Evolutionary conservation across 805 yeast species (phyloP).

Genomic region (Nakazawaea pomicola): DNA sequence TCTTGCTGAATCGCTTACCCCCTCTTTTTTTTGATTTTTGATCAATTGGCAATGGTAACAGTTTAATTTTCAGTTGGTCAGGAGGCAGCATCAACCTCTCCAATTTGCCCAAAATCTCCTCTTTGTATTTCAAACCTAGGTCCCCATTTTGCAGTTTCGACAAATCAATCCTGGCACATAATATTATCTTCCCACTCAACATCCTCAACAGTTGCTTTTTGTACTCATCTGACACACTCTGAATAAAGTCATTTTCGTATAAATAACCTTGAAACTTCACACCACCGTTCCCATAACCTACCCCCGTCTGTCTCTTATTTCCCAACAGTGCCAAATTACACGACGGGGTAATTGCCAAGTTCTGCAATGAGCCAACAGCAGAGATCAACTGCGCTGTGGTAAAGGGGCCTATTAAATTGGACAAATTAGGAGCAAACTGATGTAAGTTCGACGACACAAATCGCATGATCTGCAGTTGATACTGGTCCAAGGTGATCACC

Average conservation of each 20-base stretch:
- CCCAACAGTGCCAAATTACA: slow-evolving; percentile 84
- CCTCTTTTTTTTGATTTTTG: slow-evolving; percentile 78
- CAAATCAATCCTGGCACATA: slow-evolving; percentile 81
- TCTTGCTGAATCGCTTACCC: slow-evolving; percentile 74
- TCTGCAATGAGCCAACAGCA: slow-evolving; percentile 61
- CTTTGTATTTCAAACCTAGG: slow-evolving; percentile 53
- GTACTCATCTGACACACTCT: slow-evolving; percentile 50
- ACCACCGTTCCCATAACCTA: slow-evolving; percentile 36
- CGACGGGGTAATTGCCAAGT: slow-evolving; percentile 66
- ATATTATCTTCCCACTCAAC: slow-evolving; percentile 68
- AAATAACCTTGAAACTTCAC: slow-evolving; percentile 66
- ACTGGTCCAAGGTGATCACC: slow-evolving; percentile 38
- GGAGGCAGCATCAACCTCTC: slow-evolving; percentile 80
- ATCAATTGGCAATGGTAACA: slow-evolving; percentile 70
- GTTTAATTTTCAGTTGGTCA: slow-evolving; percentile 59
- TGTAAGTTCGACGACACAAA: slow-evolving; percentile 55
- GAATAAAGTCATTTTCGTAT: slow-evolving; percentile 55
- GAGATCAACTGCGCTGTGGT: slow-evolving; percentile 72
- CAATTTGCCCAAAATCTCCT: slow-evolving; percentile 58
- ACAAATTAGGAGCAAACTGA: slow-evolving; percentile 72
- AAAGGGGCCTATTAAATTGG: slow-evolving; percentile 65
- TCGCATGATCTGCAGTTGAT: slow-evolving; percentile 38
- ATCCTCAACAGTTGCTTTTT: slow-evolving; percentile 72
- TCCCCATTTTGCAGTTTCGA: slow-evolving; percentile 51
- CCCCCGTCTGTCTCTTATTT: slow-evolving; percentile 34